Conservation (phyloP, 2,329 filamentous ascomycete genomes). For the Botrytis tulipae region DNA sequence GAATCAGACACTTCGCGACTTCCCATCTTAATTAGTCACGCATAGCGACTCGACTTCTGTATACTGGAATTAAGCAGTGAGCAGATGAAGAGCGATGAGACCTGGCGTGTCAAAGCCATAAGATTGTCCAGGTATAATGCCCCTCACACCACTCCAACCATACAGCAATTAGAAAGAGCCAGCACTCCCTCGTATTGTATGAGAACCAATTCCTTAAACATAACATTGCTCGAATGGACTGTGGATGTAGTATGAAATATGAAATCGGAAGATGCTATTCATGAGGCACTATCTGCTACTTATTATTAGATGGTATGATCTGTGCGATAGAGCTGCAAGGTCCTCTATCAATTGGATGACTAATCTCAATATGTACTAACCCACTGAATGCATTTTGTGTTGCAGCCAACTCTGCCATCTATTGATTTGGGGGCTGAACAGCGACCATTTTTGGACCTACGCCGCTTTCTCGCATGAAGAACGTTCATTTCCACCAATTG, state of each 20-base stretch:
- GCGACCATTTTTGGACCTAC: not conserved
- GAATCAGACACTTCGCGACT: not conserved
- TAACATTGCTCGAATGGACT: not conserved
- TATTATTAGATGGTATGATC: not conserved
- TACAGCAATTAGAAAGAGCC: not conserved
- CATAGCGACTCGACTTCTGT: not conserved
- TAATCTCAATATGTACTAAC: not conserved
- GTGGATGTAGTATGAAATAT: not conserved
- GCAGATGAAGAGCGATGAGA: not conserved
- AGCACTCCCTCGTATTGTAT: not conserved
- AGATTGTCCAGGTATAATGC: not conserved
- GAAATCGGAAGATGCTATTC: not conserved
- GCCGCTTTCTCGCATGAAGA: conserved; percentile 3
- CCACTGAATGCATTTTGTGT: not conserved
- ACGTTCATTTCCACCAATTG: not conserved
- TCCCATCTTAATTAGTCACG: not conserved
- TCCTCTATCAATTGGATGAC: not conserved
- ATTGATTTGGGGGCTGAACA: conserved; percentile 2
- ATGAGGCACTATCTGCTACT: not conserved
- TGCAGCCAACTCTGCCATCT: not conserved
- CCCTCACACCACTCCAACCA: not conserved
- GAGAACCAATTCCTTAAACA: not conserved
- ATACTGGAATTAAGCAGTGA: not conserved
- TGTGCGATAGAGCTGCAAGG: not conserved
- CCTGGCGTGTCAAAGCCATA: not conserved